These are phyloP conservation scores for Botrytis sinoallii DNA, from an alignment of 2,329 filamentous ascomycete species.

Conservation along the genomic window DNA sequence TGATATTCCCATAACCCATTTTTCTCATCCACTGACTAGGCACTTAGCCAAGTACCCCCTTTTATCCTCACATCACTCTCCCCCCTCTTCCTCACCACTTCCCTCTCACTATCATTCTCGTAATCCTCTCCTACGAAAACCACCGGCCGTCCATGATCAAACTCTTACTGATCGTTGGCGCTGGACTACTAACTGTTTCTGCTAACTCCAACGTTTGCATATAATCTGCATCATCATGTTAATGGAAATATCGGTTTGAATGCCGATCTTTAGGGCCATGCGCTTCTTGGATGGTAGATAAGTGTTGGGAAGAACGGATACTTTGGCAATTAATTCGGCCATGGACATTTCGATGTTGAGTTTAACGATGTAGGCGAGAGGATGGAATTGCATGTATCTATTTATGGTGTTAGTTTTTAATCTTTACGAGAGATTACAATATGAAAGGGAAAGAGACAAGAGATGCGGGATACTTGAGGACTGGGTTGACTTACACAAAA, in stretches of 20 bases:
- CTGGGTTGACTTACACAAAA: constrained; percentile 37
- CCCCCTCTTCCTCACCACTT: neutral
- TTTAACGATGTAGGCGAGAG: constrained; percentile 44
- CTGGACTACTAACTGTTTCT: neutral
- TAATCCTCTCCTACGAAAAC: neutral
- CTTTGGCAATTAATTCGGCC: constrained; percentile 41
- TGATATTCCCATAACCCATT: neutral
- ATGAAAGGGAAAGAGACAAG: neutral
- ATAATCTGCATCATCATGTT: neutral
- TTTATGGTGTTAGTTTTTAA: neutral
- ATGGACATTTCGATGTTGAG: constrained; percentile 47
- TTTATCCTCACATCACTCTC: neutral
- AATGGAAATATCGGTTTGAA: constrained; percentile 8
- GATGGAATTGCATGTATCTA: constrained; percentile 42
- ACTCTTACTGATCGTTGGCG: neutral
- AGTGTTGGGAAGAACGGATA: constrained; percentile 19
- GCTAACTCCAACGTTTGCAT: neutral
- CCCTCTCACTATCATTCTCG: neutral
- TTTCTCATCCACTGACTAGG: neutral
- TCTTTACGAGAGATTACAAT: neutral
- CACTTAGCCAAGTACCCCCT: neutral
- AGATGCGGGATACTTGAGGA: neutral
- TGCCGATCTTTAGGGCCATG: neutral
- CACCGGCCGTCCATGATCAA: constrained; percentile 2
- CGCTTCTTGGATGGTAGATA: neutral